Conservation (phyloP, 768 basidiomycete species). For the Rubroboletus pulcherrimus region DNA sequence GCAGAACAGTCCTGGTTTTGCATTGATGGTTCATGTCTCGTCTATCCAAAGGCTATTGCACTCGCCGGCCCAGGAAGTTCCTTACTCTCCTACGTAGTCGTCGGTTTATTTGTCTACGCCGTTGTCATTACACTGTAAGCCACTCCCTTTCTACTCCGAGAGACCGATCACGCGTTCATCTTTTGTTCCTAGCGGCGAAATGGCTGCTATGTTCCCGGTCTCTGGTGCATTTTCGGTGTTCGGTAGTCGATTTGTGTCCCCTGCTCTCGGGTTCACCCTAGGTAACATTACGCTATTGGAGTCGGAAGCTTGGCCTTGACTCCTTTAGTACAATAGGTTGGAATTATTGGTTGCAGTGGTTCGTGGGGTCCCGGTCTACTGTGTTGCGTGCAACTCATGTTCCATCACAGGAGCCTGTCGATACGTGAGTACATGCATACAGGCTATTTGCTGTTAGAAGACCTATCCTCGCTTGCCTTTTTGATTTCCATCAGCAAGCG, state of each 20-base stretch:
- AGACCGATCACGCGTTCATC: neutral
- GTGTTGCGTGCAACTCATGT: neutral
- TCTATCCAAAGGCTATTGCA: conserved; percentile 41
- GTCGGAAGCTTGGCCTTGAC: neutral
- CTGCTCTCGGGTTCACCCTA: conserved; percentile 56
- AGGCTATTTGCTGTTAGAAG: neutral
- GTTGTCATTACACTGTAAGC: conserved; percentile 57
- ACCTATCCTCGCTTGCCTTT: conserved; percentile 9
- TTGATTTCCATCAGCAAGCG: conserved; percentile 40
- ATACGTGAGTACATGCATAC: conserved; percentile 31
- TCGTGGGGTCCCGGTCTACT: neutral
- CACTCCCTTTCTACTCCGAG: neutral
- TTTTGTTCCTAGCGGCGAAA: conserved; percentile 47
- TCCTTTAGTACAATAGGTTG: conserved; percentile 35
- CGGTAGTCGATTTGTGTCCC: conserved; percentile 55
- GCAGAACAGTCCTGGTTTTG: conserved; percentile 5
- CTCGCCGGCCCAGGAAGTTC: conserved; percentile 60
- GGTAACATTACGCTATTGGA: conserved; percentile 27
- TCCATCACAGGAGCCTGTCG: conserved; percentile 33
- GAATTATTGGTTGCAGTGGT: conserved; percentile 57
- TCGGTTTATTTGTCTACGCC: conserved; percentile 56
- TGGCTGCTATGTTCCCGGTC: conserved; percentile 62
- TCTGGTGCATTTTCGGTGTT: conserved; percentile 60
- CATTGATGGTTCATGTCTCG: neutral
- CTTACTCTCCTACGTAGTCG: conserved; percentile 56